Conservation (phyloP, 805 yeast species). For the Candida germanica region DNA sequence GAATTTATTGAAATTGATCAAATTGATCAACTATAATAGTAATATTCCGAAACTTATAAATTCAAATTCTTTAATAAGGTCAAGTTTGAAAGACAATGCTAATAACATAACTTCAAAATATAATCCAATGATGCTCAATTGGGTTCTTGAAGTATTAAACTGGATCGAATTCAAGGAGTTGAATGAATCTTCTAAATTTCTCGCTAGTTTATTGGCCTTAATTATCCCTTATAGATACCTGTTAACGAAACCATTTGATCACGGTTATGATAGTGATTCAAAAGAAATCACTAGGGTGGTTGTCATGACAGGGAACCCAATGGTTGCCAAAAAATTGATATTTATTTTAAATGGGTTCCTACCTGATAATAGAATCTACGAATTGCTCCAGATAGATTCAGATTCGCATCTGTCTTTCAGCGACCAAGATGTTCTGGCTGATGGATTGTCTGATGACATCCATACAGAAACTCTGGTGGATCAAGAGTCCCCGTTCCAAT, state of each 20-base stretch:
- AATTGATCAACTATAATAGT: slow-evolving; percentile 35
- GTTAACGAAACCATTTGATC: slow-evolving; percentile 32
- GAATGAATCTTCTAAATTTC: slow-evolving; percentile 29
- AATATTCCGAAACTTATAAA: slow-evolving; percentile 48
- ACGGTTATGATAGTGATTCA: slow-evolving; percentile 16
- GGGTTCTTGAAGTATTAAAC: slow-evolving; percentile 51
- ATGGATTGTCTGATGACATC: neutral
- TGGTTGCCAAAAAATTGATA: slow-evolving; percentile 56
- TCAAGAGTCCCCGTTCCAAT: neutral
- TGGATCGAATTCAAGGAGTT: slow-evolving; percentile 56
- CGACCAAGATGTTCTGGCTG: neutral
- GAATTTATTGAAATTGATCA: slow-evolving; percentile 34
- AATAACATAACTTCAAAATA: slow-evolving; percentile 12
- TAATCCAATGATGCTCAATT: slow-evolving; percentile 41
- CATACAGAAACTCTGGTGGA: neutral
- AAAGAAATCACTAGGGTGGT: slow-evolving; percentile 47
- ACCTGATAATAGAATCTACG: slow-evolving; percentile 28
- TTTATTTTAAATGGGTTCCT: slow-evolving; percentile 52
- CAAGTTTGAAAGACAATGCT: slow-evolving; percentile 11
- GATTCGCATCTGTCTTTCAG: neutral
- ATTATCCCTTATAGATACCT: slow-evolving; percentile 39
- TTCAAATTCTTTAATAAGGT: slow-evolving; percentile 35
- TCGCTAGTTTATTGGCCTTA: slow-evolving; percentile 47
- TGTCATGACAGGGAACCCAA: slow-evolving; percentile 57
- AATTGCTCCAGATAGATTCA: neutral